Conservation (phyloP, 805 yeast species). For the Saccharomycopsis fermentans region DNA sequence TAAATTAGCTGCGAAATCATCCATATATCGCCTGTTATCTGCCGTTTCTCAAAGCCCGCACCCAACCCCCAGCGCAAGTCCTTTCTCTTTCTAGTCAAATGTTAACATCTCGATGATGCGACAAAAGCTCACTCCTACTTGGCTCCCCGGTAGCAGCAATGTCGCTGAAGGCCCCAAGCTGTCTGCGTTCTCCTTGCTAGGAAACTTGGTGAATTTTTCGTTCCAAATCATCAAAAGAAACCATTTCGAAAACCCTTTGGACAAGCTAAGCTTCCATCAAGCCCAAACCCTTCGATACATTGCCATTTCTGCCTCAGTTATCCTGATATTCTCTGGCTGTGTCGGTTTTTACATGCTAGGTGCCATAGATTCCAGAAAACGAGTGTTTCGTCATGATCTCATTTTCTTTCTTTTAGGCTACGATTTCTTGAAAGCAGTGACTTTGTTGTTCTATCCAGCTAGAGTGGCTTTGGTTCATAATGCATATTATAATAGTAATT, state of each 20-base stretch:
- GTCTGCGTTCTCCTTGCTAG: background rate
- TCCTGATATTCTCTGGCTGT: slow-evolving; percentile 45
- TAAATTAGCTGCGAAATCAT: too few species aligned
- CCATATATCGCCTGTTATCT: too few species aligned
- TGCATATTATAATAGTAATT: slow-evolving; percentile 37
- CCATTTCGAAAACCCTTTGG: slow-evolving; percentile 8
- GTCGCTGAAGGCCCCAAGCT: too few species aligned
- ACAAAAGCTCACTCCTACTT: background rate
- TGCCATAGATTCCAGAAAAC: slow-evolving; percentile 53
- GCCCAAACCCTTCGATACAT: slow-evolving; percentile 19
- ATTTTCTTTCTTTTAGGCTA: slow-evolving; percentile 57
- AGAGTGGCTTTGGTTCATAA: slow-evolving; percentile 35
- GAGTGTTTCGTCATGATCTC: slow-evolving; percentile 61
- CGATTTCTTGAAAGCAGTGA: slow-evolving; percentile 65
- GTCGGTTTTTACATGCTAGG: slow-evolving; percentile 48
- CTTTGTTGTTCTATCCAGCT: slow-evolving; percentile 60
- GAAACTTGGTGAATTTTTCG: background rate
- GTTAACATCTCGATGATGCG: background rate
- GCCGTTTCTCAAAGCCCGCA: too few species aligned
- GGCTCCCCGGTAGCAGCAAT: too few species aligned
- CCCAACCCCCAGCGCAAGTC: too few species aligned
- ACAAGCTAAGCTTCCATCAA: slow-evolving; percentile 7
- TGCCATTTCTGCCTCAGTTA: slow-evolving; percentile 39
- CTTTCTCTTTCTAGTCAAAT: background rate
- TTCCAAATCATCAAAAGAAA: background rate